Conservation (phyloP, 306 rosid species). For the Acacia crassicarpa region DNA sequence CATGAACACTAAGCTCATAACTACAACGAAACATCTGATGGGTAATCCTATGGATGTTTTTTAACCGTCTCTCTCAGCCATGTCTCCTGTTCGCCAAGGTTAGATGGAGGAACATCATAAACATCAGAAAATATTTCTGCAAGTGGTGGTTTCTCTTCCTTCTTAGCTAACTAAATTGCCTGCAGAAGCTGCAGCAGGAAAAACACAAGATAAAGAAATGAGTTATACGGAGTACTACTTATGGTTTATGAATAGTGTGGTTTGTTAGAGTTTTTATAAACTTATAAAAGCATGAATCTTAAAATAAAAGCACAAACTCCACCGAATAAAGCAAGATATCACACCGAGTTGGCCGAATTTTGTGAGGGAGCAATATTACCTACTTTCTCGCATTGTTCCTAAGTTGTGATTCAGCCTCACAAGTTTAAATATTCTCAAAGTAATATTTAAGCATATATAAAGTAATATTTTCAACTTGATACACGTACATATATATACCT, state of each 20-base stretch:
- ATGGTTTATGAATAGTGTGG: not conserved
- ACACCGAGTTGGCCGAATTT: not conserved
- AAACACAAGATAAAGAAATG: not conserved
- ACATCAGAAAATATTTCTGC: slow-evolving; percentile 78
- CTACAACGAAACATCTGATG: slow-evolving; percentile 57
- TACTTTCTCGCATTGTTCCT: slow-evolving; percentile 56
- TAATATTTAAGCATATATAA: too few relatives aligned
- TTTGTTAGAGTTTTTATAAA: not conserved
- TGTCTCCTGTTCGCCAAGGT: slow-evolving; percentile 80
- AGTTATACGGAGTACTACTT: too few relatives aligned
- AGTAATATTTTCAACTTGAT: too few relatives aligned
- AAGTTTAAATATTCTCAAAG: too few relatives aligned
- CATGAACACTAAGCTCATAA: not conserved
- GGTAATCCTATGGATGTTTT: slow-evolving; percentile 65
- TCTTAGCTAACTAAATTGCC: slow-evolving; percentile 87
- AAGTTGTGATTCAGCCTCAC: slow-evolving; percentile 60
- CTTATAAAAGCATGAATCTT: not conserved
- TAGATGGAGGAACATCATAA: slow-evolving; percentile 68
- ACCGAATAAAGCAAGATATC: not conserved
- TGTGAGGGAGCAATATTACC: slow-evolving; percentile 46
- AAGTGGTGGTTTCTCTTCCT: slow-evolving; percentile 68
- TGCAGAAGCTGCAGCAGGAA: slow-evolving; percentile 61
- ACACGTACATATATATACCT: too few relatives aligned
- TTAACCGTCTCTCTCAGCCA: slow-evolving; percentile 57
- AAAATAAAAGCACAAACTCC: not conserved